A percentile compares a stretch with the other conserved stretches of the same genome.
Conservation (phyloP, 2,329 filamentous ascomycete genomes). For the Penicillium sclerotigenum region DNA sequence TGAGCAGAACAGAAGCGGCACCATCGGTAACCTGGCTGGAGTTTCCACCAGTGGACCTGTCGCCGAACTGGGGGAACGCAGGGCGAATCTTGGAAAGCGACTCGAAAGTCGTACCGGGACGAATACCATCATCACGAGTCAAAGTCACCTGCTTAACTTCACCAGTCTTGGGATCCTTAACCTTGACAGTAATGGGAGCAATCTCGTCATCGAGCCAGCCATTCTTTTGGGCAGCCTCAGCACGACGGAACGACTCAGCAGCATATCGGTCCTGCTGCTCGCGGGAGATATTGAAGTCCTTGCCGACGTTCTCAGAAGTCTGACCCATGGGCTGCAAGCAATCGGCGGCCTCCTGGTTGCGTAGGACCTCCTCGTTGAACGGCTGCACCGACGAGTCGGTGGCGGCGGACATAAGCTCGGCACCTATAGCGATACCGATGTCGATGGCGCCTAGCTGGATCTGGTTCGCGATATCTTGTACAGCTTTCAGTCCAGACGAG, state of each 20-base stretch:
- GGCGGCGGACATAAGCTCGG: constrained; percentile 78
- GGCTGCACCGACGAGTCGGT: constrained; percentile 68
- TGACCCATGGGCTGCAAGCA: constrained; percentile 97
- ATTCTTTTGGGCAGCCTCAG: constrained; percentile 84
- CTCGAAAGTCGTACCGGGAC: constrained; percentile 85
- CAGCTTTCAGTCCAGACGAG: constrained; percentile 91
- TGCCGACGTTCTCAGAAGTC: constrained; percentile 92
- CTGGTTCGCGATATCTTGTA: constrained; percentile 88
- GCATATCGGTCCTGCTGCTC: constrained; percentile 81
- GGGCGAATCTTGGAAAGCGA: constrained; percentile 76
- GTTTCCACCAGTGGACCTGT: constrained; percentile 86
- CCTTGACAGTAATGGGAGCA: constrained; percentile 73
- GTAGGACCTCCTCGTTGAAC: constrained; percentile 73
- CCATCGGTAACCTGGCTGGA: constrained; percentile 94
- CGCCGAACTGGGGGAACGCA: constrained; percentile 87
- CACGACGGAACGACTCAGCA: constrained; percentile 80
- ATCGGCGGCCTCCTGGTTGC: constrained; percentile 74
- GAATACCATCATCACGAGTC: constrained; percentile 83
- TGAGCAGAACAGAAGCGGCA: constrained; percentile 80
- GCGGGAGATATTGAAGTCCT: constrained; percentile 80
- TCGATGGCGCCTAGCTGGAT: constrained; percentile 79
- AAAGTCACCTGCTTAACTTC: constrained; percentile 74
- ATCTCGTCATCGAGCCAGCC: constrained; percentile 95
- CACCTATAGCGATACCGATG: constrained; percentile 80
- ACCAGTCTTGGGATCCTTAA: constrained; percentile 81